phyloP scores from a whole-genome alignment of 768 basidiomycete genomes.

The Amanita brunnescens region DNA sequence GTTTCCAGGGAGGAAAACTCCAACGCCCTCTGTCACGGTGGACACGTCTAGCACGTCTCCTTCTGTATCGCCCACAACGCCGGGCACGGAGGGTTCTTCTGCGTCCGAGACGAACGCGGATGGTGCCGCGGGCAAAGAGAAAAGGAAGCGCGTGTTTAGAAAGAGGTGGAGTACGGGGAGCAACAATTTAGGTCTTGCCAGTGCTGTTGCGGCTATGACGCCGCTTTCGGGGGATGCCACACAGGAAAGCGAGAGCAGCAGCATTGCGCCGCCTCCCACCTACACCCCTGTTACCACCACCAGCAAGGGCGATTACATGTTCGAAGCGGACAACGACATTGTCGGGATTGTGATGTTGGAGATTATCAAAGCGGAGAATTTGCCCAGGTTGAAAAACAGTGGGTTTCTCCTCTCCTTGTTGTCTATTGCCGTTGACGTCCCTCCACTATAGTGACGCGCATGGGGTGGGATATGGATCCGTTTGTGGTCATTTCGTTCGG shows the following conservation, averaged over 20 bases:
- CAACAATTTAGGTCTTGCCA: neutral
- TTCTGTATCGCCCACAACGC: conserved; percentile 6
- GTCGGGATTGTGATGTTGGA: conserved; percentile 95
- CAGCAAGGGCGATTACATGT: conserved; percentile 34
- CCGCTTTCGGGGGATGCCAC: neutral
- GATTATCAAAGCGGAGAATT: conserved; percentile 72
- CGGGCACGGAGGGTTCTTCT: no score
- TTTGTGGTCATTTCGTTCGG: conserved; percentile 95
- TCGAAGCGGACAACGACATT: conserved; percentile 70
- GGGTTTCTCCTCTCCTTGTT: neutral
- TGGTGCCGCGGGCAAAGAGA: neutral
- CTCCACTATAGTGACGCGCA: conserved; percentile 56
- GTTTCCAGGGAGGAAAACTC: conserved; percentile 12
- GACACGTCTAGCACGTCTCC: neutral
- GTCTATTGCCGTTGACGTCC: neutral
- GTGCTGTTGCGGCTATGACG: neutral
- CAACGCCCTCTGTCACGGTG: no score
- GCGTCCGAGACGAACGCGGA: neutral
- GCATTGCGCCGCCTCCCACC: neutral
- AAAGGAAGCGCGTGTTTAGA: neutral
- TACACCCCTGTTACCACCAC: conserved; percentile 10
- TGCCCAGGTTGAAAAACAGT: conserved; percentile 87
- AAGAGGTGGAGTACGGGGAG: conserved; percentile 4
- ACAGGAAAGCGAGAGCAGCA: neutral
- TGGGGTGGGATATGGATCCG: conserved; percentile 95